Evolutionary conservation across 1,284 basidiomycete genomes (phyloP).

Genomic region (Tilletiopsis washingtonensis): DNA sequence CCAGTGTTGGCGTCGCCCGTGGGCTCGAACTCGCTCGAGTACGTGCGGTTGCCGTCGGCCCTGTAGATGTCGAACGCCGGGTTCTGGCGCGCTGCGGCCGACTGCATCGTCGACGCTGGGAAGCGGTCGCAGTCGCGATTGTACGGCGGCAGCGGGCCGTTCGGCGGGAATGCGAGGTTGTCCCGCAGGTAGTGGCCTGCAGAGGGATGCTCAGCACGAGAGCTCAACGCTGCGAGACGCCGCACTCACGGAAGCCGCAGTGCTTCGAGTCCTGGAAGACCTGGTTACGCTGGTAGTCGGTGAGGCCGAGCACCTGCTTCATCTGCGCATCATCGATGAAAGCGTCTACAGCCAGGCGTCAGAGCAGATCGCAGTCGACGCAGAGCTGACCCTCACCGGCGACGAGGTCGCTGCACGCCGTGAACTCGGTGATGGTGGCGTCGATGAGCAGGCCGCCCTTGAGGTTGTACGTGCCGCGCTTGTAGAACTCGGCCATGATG

Average conservation of each 20-base stretch:
- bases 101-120: neutral
- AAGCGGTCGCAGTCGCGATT: neutral
- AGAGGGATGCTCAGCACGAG: too few relatives aligned
- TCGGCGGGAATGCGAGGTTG: slow-evolving; percentile 5
- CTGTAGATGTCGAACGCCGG: slow-evolving; percentile 11
- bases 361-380: too few relatives aligned
- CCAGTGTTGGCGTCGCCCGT: neutral
- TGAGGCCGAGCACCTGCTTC: too few relatives aligned
- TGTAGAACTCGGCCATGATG: slow-evolving; percentile 4
- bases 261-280: neutral
- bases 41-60: neutral
- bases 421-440: neutral
- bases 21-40: neutral
- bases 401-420: slow-evolving; percentile 2
- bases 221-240: too few relatives aligned
- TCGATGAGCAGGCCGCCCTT: slow-evolving; percentile 1
- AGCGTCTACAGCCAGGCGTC: too few relatives aligned
- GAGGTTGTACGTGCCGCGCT: slow-evolving; percentile 6
- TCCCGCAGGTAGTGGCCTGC: neutral
- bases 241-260: too few relatives aligned
- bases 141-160: slow-evolving; percentile 4
- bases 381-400: too few relatives aligned
- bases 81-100: slow-evolving; percentile 5
- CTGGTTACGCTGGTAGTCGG: neutral
- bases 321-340: too few relatives aligned